Evolutionary conservation across 257 asterid species (phyloP), one percentile per base, ranked within the genome.

Genomic region (Fraxinus excelsior): DNA sequence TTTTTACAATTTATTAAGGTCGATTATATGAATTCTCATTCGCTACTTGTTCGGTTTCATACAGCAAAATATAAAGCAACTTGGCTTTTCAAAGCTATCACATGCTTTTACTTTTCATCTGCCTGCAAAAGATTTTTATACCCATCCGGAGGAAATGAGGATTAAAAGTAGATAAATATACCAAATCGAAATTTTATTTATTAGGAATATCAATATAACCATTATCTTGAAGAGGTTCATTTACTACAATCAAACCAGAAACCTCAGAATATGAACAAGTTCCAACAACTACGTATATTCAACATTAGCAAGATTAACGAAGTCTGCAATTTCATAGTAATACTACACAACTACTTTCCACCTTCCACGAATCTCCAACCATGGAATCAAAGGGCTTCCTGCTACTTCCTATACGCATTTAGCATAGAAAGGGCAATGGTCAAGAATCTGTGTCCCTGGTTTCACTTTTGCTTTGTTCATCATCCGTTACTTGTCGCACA

Each of bases 401-500:
- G 68, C 68, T 62, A 62, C 68, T 62, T 26, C n/a, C 35, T 26
- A 12, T 62, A 62, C 68, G 26, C 12, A 1, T 62, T 23, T 62
- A 62, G 34, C 68, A 62, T 26, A 62, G 68, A 62, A 62, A 62
- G 32, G 67, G 26, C 19, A 12, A 14, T 32, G 35, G 18, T 62
- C 34, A 62, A 13, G 68, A 11, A 62, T 62, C 68, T 18, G 34
- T 62, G 68, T 62, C 35, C 68, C 5, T 13, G 34, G n/a, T 11
- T 25, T 62, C 68, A 25, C 68, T 62, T 9, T 25, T 62, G 68
- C 68, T 11, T 26, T 62, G 68, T 8, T 7, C 12, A 31, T 62
- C 35, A n/a, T 62, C 68, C 11, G 68, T 62, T 62, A 62, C 68
- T 62, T 2, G 68, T 62, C 68, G 21, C 35, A 62, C 68, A 46